Evolutionary conservation across 768 basidiomycete genomes (phyloP).

Genomic region (Mycena polygramma): DNA sequence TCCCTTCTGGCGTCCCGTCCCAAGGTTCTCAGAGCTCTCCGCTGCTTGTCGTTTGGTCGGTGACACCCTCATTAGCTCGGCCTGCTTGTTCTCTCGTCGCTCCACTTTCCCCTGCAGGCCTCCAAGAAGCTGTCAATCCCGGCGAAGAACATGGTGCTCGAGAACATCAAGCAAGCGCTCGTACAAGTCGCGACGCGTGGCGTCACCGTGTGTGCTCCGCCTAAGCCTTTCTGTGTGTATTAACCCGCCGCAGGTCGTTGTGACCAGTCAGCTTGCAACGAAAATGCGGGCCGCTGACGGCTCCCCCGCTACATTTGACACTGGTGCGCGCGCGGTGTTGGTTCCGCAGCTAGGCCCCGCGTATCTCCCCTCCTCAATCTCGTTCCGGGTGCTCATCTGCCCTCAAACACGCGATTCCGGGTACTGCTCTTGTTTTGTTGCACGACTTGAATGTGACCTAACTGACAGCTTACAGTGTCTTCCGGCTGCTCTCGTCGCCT

Average conservation of each 20-base stretch:
- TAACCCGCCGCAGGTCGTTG: constrained; percentile 56
- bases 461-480: constrained; percentile 23
- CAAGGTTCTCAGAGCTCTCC: constrained; percentile 53
- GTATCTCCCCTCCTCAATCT: constrained; percentile 55
- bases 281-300: constrained; percentile 77
- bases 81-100: constrained; percentile 74
- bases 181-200: constrained; percentile 61
- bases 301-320: constrained; percentile 73
- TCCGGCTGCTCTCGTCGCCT: constrained; percentile 29
- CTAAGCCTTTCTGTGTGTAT: not conserved
- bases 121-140: constrained; percentile 48
- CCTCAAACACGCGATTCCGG: constrained; percentile 36
- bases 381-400: constrained; percentile 41
- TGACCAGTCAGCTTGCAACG: constrained; percentile 78
- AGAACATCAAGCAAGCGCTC: constrained; percentile 66
- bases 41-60: not conserved
- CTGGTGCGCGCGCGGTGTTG: constrained; percentile 73
- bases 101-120: constrained; percentile 77
- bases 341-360: constrained; percentile 67
- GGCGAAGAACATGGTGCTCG: constrained; percentile 60
- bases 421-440: constrained; percentile 16
- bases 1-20: constrained; percentile 58
- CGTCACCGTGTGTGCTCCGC: constrained; percentile 58
- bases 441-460: not conserved
- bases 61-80: constrained; percentile 54